A percentile compares a stretch with the other conserved stretches of the same genome.
These are phyloP conservation scores for Corchorus capsularis DNA, from an alignment of 345 rosid species.

Conservation along the genomic window DNA sequence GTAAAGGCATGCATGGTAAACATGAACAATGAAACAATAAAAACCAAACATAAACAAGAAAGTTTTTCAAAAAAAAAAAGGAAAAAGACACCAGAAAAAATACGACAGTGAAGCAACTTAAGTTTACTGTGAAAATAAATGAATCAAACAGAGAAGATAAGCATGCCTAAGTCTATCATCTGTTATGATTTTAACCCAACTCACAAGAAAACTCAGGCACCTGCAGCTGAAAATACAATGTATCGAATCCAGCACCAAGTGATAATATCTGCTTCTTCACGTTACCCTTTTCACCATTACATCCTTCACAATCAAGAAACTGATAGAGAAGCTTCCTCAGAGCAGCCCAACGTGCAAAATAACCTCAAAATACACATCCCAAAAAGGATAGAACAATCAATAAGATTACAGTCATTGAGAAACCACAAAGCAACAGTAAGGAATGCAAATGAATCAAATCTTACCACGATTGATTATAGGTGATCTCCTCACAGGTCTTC, in stretches of 20 bases:
- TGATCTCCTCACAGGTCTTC: constrained; percentile 85
- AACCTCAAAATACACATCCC: constrained; percentile 45
- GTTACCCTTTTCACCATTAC: constrained; percentile 26
- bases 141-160: constrained; percentile 11
- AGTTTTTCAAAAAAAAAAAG: not conserved
- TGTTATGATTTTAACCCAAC: constrained; percentile 1
- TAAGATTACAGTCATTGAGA: not conserved
- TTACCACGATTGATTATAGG: constrained; percentile 94
- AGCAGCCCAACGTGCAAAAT: constrained; percentile 97
- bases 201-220: constrained; percentile 38
- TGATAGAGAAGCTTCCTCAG: constrained; percentile 74
- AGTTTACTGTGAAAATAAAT: not conserved
- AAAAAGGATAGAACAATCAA: not conserved
- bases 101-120: not conserved
- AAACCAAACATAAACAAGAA: not conserved
- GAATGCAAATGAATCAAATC: constrained; percentile 10
- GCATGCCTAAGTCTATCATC: not conserved
- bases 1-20: not conserved
- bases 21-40: not conserved
- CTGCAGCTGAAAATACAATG: constrained; percentile 84
- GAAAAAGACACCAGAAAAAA: not conserved
- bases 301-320: constrained; percentile 60
- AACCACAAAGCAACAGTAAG: not conserved
- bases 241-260: constrained; percentile 97
- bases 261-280: constrained; percentile 83